Base-by-base conservation (phyloP, 2,329 filamentous ascomycete genomes). In the Penicillium sp. region DNA sequence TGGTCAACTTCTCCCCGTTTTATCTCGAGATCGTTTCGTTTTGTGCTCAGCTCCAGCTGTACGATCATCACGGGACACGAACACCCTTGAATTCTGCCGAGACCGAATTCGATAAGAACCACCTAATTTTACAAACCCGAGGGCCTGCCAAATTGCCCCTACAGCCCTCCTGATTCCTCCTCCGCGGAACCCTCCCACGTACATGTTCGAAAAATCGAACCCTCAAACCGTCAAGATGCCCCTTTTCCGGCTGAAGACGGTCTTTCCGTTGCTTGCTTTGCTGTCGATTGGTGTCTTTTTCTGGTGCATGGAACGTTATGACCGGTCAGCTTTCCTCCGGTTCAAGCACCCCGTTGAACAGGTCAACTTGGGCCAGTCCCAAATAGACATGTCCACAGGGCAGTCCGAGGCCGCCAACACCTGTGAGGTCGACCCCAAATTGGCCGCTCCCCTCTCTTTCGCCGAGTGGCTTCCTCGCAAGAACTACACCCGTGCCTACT, bases 401-500 rank as follows among this genome's bases (percentile, higher is more conserved):
- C 35, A 59, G 33, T 3, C 43, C 2, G 54, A 53, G 25, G 26
- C 57, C 56, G 9, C 50, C 61, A 66, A 64, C 46, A 61, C 70
- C 46, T 77, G 75, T 58, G 72, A 74, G 33, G 66, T 69, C 19
- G 71, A 76, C 44, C 69, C 72, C 11, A 67, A 67, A 47, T 57
- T 71, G 29, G 63, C 69, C 47, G 71, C 74, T 26, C 72, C 73
- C 13, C 55, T 77, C 33, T 67, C 74, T 8, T 73, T 77, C 64
- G 63, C 66, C 45, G 75, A 77, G 66, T 78, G 75, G 75, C 70
- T 78, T 39, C 65, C 67, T 19, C 74, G 73, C 67, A 78, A 78
- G 70, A 77, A 77, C 64, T 77, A 76, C 61, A 78, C 75, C 31
- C 75, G 75, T 50, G 67, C 71, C 59, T 77, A 77, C 62, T 69